Base-by-base conservation (phyloP, 805 yeast species). In the Saturnispora quitensis region DNA sequence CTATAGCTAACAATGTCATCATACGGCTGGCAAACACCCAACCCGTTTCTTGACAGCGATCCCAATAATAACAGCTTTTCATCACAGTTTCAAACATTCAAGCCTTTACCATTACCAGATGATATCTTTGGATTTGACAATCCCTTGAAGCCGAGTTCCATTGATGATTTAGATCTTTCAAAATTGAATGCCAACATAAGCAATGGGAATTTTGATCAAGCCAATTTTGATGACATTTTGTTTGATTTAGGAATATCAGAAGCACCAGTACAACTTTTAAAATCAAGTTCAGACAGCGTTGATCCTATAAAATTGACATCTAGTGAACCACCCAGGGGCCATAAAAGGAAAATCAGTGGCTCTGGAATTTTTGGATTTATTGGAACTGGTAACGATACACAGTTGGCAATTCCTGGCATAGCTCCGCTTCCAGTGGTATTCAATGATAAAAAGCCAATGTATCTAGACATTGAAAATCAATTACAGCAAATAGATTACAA, bases 331-430 rank as follows among this genome's bases (percentile, higher is more conserved):
- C 35, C 42, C 15, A 28, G 61, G 57, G 52, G 62, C 65, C 91
- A 85, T 62, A 67, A 75, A 50, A 76, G 87, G 56, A 79, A 80
- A 53, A 72, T 78, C 18, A 83, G 89, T 69, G 95, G 95, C 13
- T 83, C 91, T 4, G 91, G 86, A 2, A 85, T 86, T 27, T 86
- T 86, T 65, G 95, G 95, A 0, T 85, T 77, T 57, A 69, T 74
- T 8, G 81, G 79, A 45, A 45, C 56, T 0, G 90, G 85, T 62
- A 74, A 75, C 53, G 77, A 78, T 53, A 59, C 64, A 13, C 84
- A 80, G 45, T 64, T 85, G 36, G 79, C 86, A 2, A 74, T 85
- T 44, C 76, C 81, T 6, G 85, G 84, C 12, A 50, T 71, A 4
- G 50, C 33, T 4, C 33, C 51, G 22, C 59, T 61, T 17, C 56